These are phyloP conservation scores for Xylaria palmicola DNA, from an alignment of 495 filamentous ascomycete species.

Conservation along the genomic window DNA sequence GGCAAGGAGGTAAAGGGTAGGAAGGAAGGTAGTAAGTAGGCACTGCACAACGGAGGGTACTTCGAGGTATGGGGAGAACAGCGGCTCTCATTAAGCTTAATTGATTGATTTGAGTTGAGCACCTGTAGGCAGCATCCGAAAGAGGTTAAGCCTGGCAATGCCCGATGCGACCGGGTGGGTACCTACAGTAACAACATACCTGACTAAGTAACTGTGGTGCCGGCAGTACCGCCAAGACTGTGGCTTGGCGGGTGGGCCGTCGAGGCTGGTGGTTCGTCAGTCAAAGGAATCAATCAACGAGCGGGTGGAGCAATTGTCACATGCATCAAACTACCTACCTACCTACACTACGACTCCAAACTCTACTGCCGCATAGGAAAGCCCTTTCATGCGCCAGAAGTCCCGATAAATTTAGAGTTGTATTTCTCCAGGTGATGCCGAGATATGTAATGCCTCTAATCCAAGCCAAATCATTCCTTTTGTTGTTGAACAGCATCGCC, in stretches of 20 bases:
- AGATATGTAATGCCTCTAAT: constrained; percentile 7
- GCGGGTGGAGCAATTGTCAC: background rate
- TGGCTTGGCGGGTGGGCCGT: background rate
- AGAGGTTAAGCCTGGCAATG: no score
- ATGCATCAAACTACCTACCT: background rate
- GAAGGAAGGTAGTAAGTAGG: background rate
- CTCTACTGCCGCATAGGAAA: background rate
- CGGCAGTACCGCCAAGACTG: no score
- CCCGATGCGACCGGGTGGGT: no score
- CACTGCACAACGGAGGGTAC: background rate
- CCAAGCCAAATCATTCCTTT: background rate
- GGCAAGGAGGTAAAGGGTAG: background rate
- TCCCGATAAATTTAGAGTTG: background rate
- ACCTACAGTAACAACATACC: no score
- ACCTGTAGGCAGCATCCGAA: no score
- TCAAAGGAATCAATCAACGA: background rate
- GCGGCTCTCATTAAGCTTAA: background rate
- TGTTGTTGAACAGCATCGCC: background rate
- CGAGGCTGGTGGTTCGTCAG: background rate
- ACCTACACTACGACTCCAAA: background rate
- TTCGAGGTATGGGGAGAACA: background rate
- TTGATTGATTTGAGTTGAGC: constrained; percentile 14
- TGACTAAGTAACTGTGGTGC: no score
- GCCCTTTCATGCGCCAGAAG: background rate
- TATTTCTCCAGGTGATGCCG: background rate